Evolutionary conservation across 2,329 filamentous ascomycete genomes (phyloP), one percentile per base, ranked within the genome.

Genomic region (Blumeriella jaapii): DNA sequence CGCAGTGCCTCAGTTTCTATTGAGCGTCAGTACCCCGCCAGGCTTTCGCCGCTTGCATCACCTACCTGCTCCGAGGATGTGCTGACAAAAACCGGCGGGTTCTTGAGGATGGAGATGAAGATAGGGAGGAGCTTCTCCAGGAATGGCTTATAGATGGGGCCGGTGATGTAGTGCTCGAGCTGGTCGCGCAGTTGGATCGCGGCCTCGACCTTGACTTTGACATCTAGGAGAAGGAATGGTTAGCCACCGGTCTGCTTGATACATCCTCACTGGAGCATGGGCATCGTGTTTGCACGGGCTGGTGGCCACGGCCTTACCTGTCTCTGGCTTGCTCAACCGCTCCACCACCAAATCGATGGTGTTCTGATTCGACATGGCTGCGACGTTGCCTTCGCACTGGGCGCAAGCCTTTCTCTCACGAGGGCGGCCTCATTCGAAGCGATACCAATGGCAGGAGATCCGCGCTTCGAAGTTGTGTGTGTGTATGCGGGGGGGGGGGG

Each of bases 81-180:
- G 58, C 83, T 94, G 50, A 89, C 80, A 57, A 98, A 96, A 46
- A 93, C 82, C 24, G 86, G 87, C 53, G 81, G 78, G 36, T 85
- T 84, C 54, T 80, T 78, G 33, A 99, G 65, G 35, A 94, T 83
- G 57, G 72, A 77, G 55, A 91, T 73, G 61, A 96, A 91, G 20
- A 93, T 74, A 24, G 91, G 91, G 64, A 96, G 81, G 52, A 95
- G 69, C 60, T 83, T 83, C 55, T 83, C 74, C 41, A 98, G 69
- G 57, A 98, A 96, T 32, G 72, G 68, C 17, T 73, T 62, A 58
- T 96, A 98, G 51, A 77, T 77, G 36, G 72, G 68, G 34, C 82
- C 78, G 52, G 74, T 75, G 36, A 81, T 85, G 64, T 91, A 93
- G 53, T 85, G 72, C 47, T 98, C 93, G 49, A 96, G 78, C 52